These are phyloP conservation scores for Penicillium crustosum DNA, from an alignment of 2,329 filamentous ascomycete genomes.

Conservation along the genomic window DNA sequence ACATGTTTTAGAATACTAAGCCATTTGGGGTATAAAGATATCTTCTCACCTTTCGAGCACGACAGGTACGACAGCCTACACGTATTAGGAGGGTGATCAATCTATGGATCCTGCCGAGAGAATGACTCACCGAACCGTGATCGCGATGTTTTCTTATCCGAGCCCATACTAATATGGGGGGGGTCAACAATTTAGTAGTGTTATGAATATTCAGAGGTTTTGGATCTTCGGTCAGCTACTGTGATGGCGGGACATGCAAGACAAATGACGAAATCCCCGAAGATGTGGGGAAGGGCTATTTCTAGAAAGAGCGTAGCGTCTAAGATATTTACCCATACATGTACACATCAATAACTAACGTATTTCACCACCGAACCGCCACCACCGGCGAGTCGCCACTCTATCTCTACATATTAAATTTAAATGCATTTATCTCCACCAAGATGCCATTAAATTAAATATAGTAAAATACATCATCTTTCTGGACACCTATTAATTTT, in stretches of 20 bases:
- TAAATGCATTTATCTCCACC: too few relatives aligned
- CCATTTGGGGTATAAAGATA: background rate
- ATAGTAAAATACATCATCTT: too few relatives aligned
- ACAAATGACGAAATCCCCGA: background rate
- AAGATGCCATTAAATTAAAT: too few relatives aligned
- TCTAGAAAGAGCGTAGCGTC: background rate
- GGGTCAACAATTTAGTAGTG: background rate
- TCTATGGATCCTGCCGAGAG: background rate
- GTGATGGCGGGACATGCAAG: constrained; percentile 1
- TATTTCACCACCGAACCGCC: too few relatives aligned
- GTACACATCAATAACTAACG: too few relatives aligned
- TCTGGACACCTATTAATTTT: too few relatives aligned
- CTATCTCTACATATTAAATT: too few relatives aligned
- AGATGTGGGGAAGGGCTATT: background rate
- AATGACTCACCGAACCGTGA: constrained; percentile 22
- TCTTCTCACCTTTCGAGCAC: constrained; percentile 23
- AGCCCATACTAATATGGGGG: constrained; percentile 1
- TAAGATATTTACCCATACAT: background rate
- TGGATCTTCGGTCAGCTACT: constrained; percentile 2
- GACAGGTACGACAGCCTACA: constrained; percentile 23
- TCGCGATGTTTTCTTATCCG: constrained; percentile 13
- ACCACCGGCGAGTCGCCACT: too few relatives aligned
- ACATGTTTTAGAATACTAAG: background rate
- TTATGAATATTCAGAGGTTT: background rate
- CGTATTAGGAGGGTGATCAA: background rate